Conservation (phyloP, 257 asterid species). For the Solanum virginianum region DNA sequence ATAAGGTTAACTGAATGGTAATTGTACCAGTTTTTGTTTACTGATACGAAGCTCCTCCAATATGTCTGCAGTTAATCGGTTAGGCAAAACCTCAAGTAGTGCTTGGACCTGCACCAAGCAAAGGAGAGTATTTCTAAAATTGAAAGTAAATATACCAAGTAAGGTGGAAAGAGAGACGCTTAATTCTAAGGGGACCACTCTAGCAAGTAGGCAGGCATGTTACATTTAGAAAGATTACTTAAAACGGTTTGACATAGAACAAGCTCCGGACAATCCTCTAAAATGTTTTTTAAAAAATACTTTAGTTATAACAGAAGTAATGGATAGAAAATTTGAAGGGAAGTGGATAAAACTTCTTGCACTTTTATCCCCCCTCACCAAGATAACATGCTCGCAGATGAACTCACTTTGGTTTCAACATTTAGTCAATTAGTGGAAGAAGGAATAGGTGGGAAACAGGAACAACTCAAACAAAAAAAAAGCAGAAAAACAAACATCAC, state of each 20-base stretch:
- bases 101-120: slow-evolving; percentile 64
- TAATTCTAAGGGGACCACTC: not conserved
- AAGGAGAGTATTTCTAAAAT: not conserved
- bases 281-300: too few species aligned
- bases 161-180: not conserved
- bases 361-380: not conserved
- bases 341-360: not conserved
- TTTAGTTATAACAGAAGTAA: not conserved
- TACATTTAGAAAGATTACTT: not conserved
- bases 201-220: not conserved
- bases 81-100: slow-evolving; percentile 92
- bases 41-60: slow-evolving; percentile 91
- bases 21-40: slow-evolving; percentile 77
- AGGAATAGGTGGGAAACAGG: not conserved
- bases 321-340: not conserved
- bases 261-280: not conserved
- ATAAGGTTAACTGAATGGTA: not conserved
- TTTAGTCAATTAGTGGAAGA: not conserved
- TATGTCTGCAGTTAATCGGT: slow-evolving; percentile 77
- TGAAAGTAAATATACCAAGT: not conserved
- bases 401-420: not conserved
- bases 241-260: not conserved
- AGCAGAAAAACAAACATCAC: not conserved
- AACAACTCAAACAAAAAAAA: not conserved
- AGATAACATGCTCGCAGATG: not conserved